Evolutionary conservation across 2,329 filamentous ascomycete genomes (phyloP), one percentile per base, ranked within the genome.

Genomic region (Fusarium chlamydosporum): DNA sequence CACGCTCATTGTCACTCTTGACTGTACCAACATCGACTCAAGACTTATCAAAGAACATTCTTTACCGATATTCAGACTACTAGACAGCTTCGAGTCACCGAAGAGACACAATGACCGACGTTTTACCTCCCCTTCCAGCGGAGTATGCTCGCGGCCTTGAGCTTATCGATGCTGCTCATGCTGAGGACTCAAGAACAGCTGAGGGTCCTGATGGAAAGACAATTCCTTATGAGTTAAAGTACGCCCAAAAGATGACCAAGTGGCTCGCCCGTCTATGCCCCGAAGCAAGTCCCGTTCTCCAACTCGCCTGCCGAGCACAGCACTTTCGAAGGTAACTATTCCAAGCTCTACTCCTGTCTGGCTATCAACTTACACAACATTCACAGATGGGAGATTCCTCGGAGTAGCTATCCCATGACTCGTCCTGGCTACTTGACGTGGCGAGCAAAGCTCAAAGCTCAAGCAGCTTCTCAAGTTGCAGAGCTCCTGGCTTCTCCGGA

Each of bases 291-390:
- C 89, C 90, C 2, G 79, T 87, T 26, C 83, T 97, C 55, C 88
- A 88, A 66, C 84, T 96, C 46, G 93, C 93, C 18, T 91, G 94
- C 70, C 89, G 92, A 69, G 93, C 92, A 12, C 93, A 96, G 78
- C 93, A 97, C 79, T 92, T 96, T 74, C 87, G 90, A 54, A 89
- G 92, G 80, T 86, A 48, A 37, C 38, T 33, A 7, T 16, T 12
- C 6, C 16, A 6, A 27, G n/a, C 23, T 34, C 13, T 35, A 16
- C n/a, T 33, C 16, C 4, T 27, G 12, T 16, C 5, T 16, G 26
- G 31, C 23, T 20, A 15, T 3, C 18, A 35, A 46, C 48, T 66
- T 18, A 59, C 55, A 8, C 34, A 46, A 23, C 12, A 23, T 8
- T 8, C 54, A 35, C 34, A 85, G 86, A 71, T 97, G 93, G 93